A percentile compares a stretch with the other conserved stretches of the same genome.
Conservation (phyloP, 2,329 filamentous ascomycete species). For the Didymella lethalis region DNA sequence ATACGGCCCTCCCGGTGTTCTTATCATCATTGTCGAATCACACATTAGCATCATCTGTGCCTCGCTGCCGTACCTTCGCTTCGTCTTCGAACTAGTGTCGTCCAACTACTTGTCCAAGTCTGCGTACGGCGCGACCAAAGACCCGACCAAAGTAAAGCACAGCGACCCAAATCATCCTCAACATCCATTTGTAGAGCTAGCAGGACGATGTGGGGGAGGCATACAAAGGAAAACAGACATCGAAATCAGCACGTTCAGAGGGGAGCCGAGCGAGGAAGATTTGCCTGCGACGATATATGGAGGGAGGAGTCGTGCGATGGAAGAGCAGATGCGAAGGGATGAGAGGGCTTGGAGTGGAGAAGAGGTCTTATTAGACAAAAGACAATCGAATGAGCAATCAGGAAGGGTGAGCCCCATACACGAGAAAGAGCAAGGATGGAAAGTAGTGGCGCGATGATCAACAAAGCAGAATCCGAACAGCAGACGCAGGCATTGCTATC, state of each 20-base stretch:
- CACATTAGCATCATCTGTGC: constrained; percentile 19
- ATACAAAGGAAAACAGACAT: constrained; percentile 16
- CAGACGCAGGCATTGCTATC: too few species aligned
- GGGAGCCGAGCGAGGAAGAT: constrained; percentile 9
- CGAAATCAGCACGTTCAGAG: constrained; percentile 11
- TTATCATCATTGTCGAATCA: constrained; percentile 22
- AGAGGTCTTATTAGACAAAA: background rate
- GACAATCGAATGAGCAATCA: background rate
- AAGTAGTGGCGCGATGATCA: background rate
- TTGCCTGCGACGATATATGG: background rate
- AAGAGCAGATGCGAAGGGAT: constrained; percentile 15
- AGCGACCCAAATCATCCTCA: background rate
- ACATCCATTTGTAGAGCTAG: constrained; percentile 13
- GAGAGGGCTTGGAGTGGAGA: constrained; percentile 8
- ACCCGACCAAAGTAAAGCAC: constrained; percentile 11
- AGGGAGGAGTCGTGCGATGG: constrained; percentile 4
- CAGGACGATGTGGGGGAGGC: background rate
- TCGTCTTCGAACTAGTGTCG: constrained; percentile 18
- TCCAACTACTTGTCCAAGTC: constrained; percentile 9
- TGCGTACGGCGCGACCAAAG: constrained; percentile 11
- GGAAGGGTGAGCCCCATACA: background rate
- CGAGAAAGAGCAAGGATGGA: background rate
- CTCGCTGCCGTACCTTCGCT: constrained; percentile 19
- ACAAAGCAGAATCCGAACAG: too few species aligned
- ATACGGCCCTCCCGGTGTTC: constrained; percentile 19